phyloP scores from a whole-genome alignment of 2,329 filamentous ascomycete genomes.

The Drechslera avenae region DNA sequence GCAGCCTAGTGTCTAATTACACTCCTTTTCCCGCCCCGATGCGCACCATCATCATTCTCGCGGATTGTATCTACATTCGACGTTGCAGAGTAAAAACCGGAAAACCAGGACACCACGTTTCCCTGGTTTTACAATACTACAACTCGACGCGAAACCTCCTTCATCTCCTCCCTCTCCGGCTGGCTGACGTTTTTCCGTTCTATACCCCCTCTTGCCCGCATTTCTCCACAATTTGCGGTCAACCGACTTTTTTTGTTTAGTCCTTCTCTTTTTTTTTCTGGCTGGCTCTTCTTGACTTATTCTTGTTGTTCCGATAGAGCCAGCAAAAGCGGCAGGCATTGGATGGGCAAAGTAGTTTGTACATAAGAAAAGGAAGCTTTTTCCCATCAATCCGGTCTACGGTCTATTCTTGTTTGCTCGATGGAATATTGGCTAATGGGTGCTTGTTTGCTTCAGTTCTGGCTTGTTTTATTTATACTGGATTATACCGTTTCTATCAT shows the following conservation, averaged over 20 bases:
- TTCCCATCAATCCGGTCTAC: background rate
- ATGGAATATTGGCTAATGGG: too few relatives aligned
- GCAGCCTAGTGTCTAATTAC: slow-evolving; percentile 35
- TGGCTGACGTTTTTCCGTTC: slow-evolving; percentile 25
- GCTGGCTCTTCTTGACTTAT: slow-evolving; percentile 1
- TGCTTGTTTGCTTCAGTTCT: too few relatives aligned
- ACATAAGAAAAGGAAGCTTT: slow-evolving; percentile 12
- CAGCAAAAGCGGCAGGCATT: slow-evolving; percentile 1
- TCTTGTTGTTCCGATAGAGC: slow-evolving; percentile 5
- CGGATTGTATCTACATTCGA: slow-evolving; percentile 19
- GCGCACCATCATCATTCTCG: slow-evolving; percentile 4
- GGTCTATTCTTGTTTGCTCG: too few relatives aligned
- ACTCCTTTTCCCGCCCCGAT: slow-evolving; percentile 21
- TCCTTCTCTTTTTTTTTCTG: slow-evolving; percentile 5
- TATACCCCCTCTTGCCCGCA: slow-evolving; percentile 28
- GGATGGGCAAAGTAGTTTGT: slow-evolving; percentile 7
- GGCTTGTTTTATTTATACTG: slow-evolving; percentile 1
- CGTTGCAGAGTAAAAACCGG: background rate
- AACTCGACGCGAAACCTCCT: too few relatives aligned
- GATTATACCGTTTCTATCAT: slow-evolving; percentile 23
- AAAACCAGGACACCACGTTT: too few relatives aligned
- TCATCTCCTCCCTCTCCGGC: slow-evolving; percentile 13
- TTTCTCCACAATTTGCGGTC: slow-evolving; percentile 5
- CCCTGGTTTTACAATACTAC: too few relatives aligned
- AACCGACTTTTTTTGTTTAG: slow-evolving; percentile 8